A percentile compares a stretch with the other conserved stretches of the same genome.
phyloP scores from a whole-genome alignment of 441 rosid genomes.

The Arabidopsis lyrata region DNA sequence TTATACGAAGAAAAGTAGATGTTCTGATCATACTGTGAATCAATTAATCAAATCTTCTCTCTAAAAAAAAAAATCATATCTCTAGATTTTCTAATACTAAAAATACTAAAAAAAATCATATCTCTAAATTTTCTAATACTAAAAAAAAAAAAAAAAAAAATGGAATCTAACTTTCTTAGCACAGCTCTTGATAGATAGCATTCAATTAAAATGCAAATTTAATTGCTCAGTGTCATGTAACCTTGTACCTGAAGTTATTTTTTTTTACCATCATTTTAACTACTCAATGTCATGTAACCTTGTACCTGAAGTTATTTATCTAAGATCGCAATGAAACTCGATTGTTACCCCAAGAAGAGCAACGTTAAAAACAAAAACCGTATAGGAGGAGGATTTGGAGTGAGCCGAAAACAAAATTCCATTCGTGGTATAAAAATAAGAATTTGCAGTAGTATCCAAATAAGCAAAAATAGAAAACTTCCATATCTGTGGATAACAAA shows the following conservation, averaged over 20 bases:
- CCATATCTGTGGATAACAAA: neutral
- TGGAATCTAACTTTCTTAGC: neutral
- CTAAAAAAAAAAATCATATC: too few relatives aligned
- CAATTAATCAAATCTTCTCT: neutral
- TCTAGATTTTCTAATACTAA: neutral
- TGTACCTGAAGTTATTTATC: slow-evolving; percentile 3
- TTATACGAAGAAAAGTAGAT: neutral
- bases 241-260: too few relatives aligned
- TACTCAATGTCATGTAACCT: slow-evolving; percentile 3
- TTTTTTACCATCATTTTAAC: neutral
- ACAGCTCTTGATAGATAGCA: neutral
- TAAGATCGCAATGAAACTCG: slow-evolving; percentile 7
- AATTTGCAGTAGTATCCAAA: neutral
- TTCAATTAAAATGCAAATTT: too few relatives aligned
- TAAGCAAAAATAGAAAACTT: slow-evolving; percentile 2
- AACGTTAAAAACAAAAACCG: neutral
- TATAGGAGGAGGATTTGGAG: neutral
- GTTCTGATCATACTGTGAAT: neutral
- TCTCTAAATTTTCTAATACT: too few relatives aligned
- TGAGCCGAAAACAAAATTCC: neutral
- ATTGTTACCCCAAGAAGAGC: neutral
- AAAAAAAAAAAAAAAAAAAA: too few relatives aligned
- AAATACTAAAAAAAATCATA: too few relatives aligned
- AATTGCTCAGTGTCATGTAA: too few relatives aligned
- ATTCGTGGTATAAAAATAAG: slow-evolving; percentile 8